Percentiles rank a stretch among this genome's conserved stretches.
Conservation (phyloP, 345 rosid genomes). For the Bruguiera sexangula region DNA sequence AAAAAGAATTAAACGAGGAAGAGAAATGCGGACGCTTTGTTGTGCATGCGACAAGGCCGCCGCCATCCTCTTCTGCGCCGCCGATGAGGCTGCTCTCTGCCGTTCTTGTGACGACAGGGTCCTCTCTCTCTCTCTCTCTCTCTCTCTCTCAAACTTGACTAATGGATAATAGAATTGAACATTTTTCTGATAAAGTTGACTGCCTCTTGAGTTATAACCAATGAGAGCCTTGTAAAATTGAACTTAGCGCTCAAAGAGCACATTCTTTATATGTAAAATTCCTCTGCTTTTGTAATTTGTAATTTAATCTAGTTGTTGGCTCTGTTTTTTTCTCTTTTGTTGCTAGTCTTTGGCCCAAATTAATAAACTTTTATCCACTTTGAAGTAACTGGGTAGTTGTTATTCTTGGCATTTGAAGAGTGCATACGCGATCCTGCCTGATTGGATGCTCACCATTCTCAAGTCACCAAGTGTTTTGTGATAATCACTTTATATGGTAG, state of each 20-base stretch:
- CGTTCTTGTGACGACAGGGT: slow-evolving; percentile 78
- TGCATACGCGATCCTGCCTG: neutral
- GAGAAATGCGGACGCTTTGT: slow-evolving; percentile 63
- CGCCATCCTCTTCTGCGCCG: slow-evolving; percentile 81
- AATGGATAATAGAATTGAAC: neutral
- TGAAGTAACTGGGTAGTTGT: slow-evolving; percentile 1
- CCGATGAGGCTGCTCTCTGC: slow-evolving; percentile 88
- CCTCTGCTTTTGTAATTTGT: neutral
- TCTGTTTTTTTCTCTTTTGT: neutral
- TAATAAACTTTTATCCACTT: neutral
- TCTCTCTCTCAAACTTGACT: neutral
- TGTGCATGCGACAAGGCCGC: slow-evolving; percentile 76
- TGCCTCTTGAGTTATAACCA: no score
- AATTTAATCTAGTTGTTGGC: neutral
- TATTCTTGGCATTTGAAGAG: neutral
- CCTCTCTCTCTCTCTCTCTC: neutral
- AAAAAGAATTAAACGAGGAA: neutral
- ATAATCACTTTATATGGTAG: no score
- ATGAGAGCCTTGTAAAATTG: no score
- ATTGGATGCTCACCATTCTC: no score
- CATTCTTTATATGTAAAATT: neutral
- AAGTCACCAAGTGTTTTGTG: no score
- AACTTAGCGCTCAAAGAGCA: neutral
- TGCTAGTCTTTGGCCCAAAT: neutral
- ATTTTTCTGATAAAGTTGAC: neutral